phyloP scores from a whole-genome alignment of 2,329 filamentous ascomycete genomes.

The Botrytis byssoidea region DNA sequence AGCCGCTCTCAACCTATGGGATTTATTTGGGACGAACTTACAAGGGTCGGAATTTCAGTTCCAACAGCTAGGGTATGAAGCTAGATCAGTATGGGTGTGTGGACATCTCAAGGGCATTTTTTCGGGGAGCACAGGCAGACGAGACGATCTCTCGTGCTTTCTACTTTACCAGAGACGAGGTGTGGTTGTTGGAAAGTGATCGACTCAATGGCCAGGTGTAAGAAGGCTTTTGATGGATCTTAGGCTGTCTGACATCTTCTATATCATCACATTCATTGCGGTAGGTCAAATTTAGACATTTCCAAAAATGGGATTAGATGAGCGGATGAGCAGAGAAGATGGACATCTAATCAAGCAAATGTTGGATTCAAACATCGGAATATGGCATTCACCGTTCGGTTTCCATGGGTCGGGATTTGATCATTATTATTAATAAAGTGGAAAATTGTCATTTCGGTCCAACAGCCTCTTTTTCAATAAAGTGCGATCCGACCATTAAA shows the following conservation, averaged over 20 bases:
- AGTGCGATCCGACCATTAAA: conserved; percentile 11
- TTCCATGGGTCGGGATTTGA: not conserved
- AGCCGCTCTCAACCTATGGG: conserved; percentile 8
- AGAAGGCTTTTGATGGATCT: not conserved
- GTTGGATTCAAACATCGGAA: not conserved
- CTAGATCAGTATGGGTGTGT: not conserved
- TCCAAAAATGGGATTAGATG: conserved; percentile 2
- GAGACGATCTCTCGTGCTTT: not conserved
- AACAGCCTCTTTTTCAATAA: conserved; percentile 1
- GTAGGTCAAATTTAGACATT: conserved; percentile 9
- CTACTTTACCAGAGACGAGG: not conserved
- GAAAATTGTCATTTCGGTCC: conserved; percentile 2
- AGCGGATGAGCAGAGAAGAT: not conserved
- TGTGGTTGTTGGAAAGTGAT: conserved; percentile 13
- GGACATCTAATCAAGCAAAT: not conserved
- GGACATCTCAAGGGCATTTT: not conserved
- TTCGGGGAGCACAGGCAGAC: not conserved
- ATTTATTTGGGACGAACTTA: not conserved
- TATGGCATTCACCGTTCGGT: not conserved
- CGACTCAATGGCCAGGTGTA: not conserved
- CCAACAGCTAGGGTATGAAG: not conserved
- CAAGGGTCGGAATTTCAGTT: not conserved
- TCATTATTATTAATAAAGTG: conserved; percentile 5
- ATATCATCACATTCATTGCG: not conserved
- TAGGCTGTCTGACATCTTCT: not conserved